phyloP scores from a whole-genome alignment of 768 basidiomycete genomes.

The Lactarius sanguifluus region DNA sequence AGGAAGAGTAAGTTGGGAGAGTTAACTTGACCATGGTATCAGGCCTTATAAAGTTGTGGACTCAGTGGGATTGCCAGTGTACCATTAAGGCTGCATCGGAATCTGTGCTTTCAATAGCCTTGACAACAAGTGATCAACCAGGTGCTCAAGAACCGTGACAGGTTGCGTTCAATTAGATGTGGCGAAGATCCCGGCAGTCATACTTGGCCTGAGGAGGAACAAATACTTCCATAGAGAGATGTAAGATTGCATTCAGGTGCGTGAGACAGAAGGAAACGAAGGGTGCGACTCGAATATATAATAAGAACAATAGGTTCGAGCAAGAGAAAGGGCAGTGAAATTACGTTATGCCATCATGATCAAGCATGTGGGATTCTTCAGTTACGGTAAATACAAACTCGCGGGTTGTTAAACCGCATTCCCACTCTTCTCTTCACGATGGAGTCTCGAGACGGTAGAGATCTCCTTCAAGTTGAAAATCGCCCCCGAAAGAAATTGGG shows the following conservation, averaged over 20 bases:
- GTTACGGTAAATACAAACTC: background rate
- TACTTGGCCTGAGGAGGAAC: background rate
- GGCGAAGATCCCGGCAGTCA: background rate
- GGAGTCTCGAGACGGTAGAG: background rate
- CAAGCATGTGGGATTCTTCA: background rate
- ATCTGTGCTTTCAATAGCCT: background rate
- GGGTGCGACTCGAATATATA: background rate
- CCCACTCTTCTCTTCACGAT: background rate
- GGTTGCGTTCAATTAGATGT: background rate
- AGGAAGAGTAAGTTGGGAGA: background rate
- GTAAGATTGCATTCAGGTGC: background rate
- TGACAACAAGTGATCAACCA: background rate
- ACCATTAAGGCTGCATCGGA: background rate
- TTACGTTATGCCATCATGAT: slow-evolving; percentile 3
- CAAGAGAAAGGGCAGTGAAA: background rate
- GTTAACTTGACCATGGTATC: background rate
- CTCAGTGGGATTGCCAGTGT: background rate
- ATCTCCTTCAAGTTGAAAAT: background rate
- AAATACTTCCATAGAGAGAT: background rate
- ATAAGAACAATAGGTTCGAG: slow-evolving; percentile 1
- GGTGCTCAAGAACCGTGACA: background rate
- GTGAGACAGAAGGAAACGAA: background rate
- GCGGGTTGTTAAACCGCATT: background rate
- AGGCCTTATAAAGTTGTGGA: background rate
- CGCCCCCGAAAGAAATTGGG: background rate